Evolutionary conservation across 306 rosid genomes (phyloP), one percentile per base, ranked within the genome.

Genomic region (Citrullus colocynthis): DNA sequence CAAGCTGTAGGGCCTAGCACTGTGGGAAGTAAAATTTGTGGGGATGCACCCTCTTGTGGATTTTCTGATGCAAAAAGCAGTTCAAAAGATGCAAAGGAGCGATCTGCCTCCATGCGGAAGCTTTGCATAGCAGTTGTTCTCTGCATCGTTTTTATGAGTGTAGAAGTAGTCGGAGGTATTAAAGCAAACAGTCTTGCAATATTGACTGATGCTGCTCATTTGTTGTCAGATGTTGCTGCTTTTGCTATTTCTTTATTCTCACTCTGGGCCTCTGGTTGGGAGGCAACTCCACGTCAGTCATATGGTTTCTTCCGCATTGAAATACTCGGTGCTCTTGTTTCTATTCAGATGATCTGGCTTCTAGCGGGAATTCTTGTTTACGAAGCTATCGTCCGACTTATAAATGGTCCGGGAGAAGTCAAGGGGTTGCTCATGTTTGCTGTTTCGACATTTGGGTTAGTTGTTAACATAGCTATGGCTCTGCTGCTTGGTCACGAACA

Each of bases 291-390:
- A 6, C 91, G 91, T 28, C 91, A 88, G 41, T 84, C 91, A 6
- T 88, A 88, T n/a, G 91, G 91, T 30, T 88, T 88, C 82, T 88
- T 86, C 64, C 79, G 91, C 55, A 88, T 88, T 36, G 91, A 88
- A 77, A 88, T 88, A 37, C 74, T 88, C 6, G 91, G 91, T 37
- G 87, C 91, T 36, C 91, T 88, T 49, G 88, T 88, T 79, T 88
- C 91, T 28, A 88, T 88, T 51, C 91, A 88, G 78, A 88, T 88
- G 91, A 88, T 88, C 44, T 88, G 91, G 91, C 91, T 88, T 81
- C 91, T 88, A 76, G 87, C 91, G 11, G 91, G 91, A 48, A 88
- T 88, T 58, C 88, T 88, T 48, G 91, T 88, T 24, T 88, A 88
- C 18, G 91, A 88, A 79, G 91, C 91, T 61, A 79, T 88, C 67